Evolutionary conservation across 257 asterid species (phyloP), one percentile per base, ranked within the genome.

Genomic region (Solanum pinnatisectum): DNA sequence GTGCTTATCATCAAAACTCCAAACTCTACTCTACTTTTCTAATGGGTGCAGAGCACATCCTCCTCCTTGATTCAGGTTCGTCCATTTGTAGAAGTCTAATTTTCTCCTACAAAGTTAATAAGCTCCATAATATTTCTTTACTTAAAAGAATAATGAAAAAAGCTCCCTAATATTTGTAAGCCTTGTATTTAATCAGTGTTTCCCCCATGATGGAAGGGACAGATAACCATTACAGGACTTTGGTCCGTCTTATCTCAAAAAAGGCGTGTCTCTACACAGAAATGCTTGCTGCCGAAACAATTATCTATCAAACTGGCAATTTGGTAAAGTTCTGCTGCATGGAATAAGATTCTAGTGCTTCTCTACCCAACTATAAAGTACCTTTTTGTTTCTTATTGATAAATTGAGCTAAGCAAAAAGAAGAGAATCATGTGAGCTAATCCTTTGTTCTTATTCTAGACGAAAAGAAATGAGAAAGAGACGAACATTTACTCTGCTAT

Each of bases 181-280:
- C 52, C 52, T 44, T 44, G 52, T 44, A 42, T 44, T 44, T 44
- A 44, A 44, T 12, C 52, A 96, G 99, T 91, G 90, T 95, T 88
- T 98, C 98, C 68, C 99, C 98, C 30, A 96, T 96, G 99, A 96
- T 96, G 99, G 98, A 96, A 3, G 94, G 89, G 93, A 95, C 98
- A 5, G 94, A 95, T 92, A 95, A 93, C 90, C 96, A 93, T 87
- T 97, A 87, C 86, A 94, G 99, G 88, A 97, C 99, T 89, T 88
- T 95, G 94, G 98, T 96, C 77, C 95, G 98, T 37, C 89, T 97
- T 89, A 91, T 97, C 84, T 88, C 96, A 20, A 95, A 93, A 94
- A 90, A 14, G 89, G 95, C 98, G 84, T 95, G 98, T 98, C 92
- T 95, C 70, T 97, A 95, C 87, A 91, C 98, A 3, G 98, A 96